Evolutionary conservation across 441 rosid genomes (phyloP), one percentile per base, ranked within the genome.

Genomic region (Kokia cookei): DNA sequence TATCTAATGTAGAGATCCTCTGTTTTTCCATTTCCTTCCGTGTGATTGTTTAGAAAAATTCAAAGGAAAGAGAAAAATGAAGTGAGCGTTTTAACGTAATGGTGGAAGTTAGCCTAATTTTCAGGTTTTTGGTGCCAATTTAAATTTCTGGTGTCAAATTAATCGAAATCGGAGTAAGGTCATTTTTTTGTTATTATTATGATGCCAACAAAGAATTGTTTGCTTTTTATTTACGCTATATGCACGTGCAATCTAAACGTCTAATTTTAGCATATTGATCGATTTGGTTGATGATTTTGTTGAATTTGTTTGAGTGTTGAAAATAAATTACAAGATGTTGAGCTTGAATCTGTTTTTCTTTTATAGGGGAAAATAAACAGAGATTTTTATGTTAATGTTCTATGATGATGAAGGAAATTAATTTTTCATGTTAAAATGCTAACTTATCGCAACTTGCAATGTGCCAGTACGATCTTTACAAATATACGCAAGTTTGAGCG

Each of bases 41-140:
- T 68, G 68, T 61, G 65, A 47, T 55, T 62, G 74, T 57, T 48
- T 24, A 35, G 62, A 65, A 76, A 76, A 55, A 40, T 40, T 53
- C 32, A 17, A 47, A 50, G 11, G 2, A 74, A 54, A 65, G 53
- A 53, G 45, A 37, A 17, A 59, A 40, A 17, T 19, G 15, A 37
- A 15, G 15, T 47, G 48, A 48, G n/a, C 27, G 3, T 59, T 15
- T n/a, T n/a, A 47, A 5, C n/a, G 5, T 48, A 59, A 47, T 3
- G 5, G 47, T 58, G 22, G n/a, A 58, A 12, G 6, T 35, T 60
- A 48, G 50, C 35, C 13, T 53, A 40, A 42, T 65, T 53, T 27
- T 40, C 4, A 8, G 40, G 24, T 10, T 50, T 29, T 15, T 19
- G 35, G n/a, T 26, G 9, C 11, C 55, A 15, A 9, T 7, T 43